Evolutionary conservation across 176 grass and related monocot species (phyloP).

Genomic region (Poa annua): DNA sequence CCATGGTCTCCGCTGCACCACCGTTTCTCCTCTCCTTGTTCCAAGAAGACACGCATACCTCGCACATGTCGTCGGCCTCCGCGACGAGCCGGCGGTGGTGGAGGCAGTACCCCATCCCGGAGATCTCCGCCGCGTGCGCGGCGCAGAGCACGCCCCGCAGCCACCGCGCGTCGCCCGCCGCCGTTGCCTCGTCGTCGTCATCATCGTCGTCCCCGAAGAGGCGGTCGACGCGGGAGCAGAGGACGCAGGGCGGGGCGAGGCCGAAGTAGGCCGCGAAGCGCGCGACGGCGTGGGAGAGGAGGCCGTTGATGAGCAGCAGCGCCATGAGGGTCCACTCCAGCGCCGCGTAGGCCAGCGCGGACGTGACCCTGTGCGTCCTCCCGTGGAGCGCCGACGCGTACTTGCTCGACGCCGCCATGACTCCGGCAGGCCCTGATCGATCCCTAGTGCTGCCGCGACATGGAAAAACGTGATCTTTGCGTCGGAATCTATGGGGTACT

Average conservation of each 20-base stretch:
- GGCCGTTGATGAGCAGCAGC: slow-evolving; percentile 82
- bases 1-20: slow-evolving; percentile 47
- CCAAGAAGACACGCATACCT: slow-evolving; percentile 60
- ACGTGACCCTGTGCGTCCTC: slow-evolving; percentile 55
- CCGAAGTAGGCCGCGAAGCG: slow-evolving; percentile 82
- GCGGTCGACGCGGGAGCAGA: slow-evolving; percentile 86
- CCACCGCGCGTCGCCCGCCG: slow-evolving; percentile 31
- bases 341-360: slow-evolving; percentile 65
- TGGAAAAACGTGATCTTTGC: slow-evolving; percentile 26
- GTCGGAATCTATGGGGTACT: not conserved
- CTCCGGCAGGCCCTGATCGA: not conserved
- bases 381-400: slow-evolving; percentile 59
- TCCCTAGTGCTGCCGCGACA: not conserved
- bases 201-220: slow-evolving; percentile 50
- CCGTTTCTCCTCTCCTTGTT: slow-evolving; percentile 44
- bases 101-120: slow-evolving; percentile 69
- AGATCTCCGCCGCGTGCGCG: slow-evolving; percentile 81
- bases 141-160: slow-evolving; percentile 61
- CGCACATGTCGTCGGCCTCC: slow-evolving; percentile 70
- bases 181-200: slow-evolving; percentile 24
- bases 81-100: slow-evolving; percentile 61
- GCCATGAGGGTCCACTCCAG: slow-evolving; percentile 94
- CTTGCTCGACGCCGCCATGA: slow-evolving; percentile 57
- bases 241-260: slow-evolving; percentile 68
- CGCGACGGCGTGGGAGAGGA: slow-evolving; percentile 79